Evolutionary conservation across 805 yeast genomes (phyloP), one percentile per base, ranked within the genome.

Genomic region (Maudiozyma turicensis): DNA sequence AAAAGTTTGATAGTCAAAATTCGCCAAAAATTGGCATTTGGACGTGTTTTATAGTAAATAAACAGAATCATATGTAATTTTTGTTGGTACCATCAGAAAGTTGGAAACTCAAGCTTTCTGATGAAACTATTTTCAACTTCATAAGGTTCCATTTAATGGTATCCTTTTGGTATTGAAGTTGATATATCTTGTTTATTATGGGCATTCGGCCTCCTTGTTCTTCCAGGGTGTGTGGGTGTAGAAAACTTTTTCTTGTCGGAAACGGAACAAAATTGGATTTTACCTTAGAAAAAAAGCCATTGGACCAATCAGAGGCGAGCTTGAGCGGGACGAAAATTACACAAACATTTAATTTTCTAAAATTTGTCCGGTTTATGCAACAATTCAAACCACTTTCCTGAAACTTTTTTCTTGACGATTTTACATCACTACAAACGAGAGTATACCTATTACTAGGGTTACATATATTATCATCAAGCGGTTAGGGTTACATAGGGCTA

Each of bases 241-340:
- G 8, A 5, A 26, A 29, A 13, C 3, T 44, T 44, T 35, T 33
- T 15, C n/a, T n/a, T 10, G 10, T n/a, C 26, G 28, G 40, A 20
- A 20, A 7, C 11, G 26, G 29, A 9, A 11, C 40, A 8, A 15
- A 9, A 26, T 4, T 7, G 26, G 6, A 13, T 44, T 54, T 52
- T 52, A 55, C 57, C 57, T 48, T 28, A 5, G 32, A 3, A 11
- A 45, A 33, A 34, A 26, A 14, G 48, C 10, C 45, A 28, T 26
- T 45, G 44, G 52, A 46, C 67, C 65, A 63, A 63, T 63, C 43
- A 58, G 29, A 52, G 31, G 31, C 15, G 44, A 46, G 45, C 20
- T 39, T 49, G 46, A 44, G 41, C 30, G 9, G 43, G 33, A 34
- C 43, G 44, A 29, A 43, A 35, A 15, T 29, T n/a, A 20, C 41